These are phyloP conservation scores for Penicillium sp. DNA, from an alignment of 2,329 filamentous ascomycete genomes.

Conservation along the genomic window DNA sequence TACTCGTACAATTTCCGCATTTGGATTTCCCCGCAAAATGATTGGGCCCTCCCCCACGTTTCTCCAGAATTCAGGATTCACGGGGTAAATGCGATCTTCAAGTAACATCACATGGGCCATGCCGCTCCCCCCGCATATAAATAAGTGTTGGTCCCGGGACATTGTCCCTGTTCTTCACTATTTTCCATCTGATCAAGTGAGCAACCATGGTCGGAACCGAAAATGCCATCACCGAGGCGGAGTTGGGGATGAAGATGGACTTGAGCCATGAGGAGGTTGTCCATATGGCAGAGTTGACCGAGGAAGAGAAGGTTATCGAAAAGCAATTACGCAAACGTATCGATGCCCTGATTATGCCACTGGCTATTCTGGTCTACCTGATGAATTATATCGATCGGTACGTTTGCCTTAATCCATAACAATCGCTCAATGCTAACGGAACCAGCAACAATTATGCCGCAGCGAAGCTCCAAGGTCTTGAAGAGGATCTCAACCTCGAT, in stretches of 20 bases:
- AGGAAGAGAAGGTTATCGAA: constrained; percentile 38
- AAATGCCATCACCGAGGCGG: constrained; percentile 15
- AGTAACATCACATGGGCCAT: not conserved
- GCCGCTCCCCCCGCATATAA: constrained; percentile 2
- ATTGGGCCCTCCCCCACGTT: constrained; percentile 12
- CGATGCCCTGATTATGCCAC: constrained; percentile 40
- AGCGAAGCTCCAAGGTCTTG: constrained; percentile 45
- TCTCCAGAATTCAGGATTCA: not conserved
- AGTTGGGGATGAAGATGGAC: constrained; percentile 20
- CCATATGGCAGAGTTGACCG: constrained; percentile 16
- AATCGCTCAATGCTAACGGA: not conserved
- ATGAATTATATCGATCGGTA: constrained; percentile 46
- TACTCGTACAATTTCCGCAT: not conserved
- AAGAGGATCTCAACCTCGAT: constrained; percentile 36
- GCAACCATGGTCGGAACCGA: constrained; percentile 10
- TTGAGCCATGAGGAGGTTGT: constrained; percentile 24
- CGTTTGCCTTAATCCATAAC: not conserved
- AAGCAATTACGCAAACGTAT: constrained; percentile 38
- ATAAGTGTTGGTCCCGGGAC: not conserved
- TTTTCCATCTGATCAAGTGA: not conserved
- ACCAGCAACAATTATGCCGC: constrained; percentile 49
- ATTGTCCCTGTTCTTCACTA: not conserved
- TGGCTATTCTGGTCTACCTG: constrained; percentile 42
- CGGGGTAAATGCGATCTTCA: constrained; percentile 10
- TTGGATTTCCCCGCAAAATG: constrained; percentile 6